Conservation (phyloP, 1,139 yeast genomes). For the Tardiomyces digboiensis region DNA sequence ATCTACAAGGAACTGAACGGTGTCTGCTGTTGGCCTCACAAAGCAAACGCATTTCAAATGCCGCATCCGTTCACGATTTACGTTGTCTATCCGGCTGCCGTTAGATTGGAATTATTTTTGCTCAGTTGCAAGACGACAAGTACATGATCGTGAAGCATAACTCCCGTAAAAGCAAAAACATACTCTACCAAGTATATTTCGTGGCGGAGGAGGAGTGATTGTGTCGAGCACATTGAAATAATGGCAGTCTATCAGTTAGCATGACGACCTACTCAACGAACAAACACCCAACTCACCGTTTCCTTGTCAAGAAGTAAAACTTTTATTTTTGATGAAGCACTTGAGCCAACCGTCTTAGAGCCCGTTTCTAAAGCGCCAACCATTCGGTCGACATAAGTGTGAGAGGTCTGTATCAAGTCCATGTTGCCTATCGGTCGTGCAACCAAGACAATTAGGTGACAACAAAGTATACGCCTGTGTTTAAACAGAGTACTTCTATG, state of each 20-base stretch:
- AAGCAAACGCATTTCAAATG: conserved; percentile 79
- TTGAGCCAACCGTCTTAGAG: conserved; percentile 10
- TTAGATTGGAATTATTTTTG: background rate
- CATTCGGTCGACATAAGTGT: conserved; percentile 39
- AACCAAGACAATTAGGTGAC: no score
- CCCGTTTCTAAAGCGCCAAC: conserved; percentile 23
- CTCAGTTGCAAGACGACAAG: background rate
- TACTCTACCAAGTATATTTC: conserved; percentile 74
- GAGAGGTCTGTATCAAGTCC: conserved; percentile 45
- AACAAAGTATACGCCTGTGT: no score
- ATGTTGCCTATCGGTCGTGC: no score
- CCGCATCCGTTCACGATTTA: conserved; percentile 63
- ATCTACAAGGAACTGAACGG: conserved; percentile 46
- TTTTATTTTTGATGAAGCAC: conserved; percentile 37
- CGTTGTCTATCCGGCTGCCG: conserved; percentile 42
- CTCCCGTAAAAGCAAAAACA: no score
- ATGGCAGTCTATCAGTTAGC: conserved; percentile 41
- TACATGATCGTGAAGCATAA: background rate
- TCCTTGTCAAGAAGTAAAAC: conserved; percentile 70
- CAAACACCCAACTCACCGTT: conserved; percentile 37
- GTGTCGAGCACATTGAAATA: conserved; percentile 81
- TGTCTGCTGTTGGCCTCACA: conserved; percentile 60
- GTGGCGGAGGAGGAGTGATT: conserved; percentile 69
- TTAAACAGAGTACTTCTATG: no score
- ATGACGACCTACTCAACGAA: no score